Conservation (phyloP, 306 rosid species). For the Astragalus glycyphyllos region DNA sequence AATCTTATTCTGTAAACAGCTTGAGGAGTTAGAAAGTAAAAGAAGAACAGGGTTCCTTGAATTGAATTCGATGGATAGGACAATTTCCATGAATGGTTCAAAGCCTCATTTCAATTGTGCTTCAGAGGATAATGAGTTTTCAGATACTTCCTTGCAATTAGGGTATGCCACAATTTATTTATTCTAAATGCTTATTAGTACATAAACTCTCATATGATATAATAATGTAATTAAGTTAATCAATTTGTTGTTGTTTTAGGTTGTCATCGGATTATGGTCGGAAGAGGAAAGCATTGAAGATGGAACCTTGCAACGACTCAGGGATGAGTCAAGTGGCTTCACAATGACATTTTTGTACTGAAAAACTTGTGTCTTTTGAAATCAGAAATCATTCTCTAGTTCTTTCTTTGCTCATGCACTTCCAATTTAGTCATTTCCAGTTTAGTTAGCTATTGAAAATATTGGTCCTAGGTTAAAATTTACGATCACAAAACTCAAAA, state of each 20-base stretch:
- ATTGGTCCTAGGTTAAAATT: constrained; percentile 29
- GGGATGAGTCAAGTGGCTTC: constrained; percentile 74
- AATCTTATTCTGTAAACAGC: constrained; percentile 39
- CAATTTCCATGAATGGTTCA: constrained; percentile 35
- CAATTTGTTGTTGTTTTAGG: constrained; percentile 44
- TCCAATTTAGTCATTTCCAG: not conserved
- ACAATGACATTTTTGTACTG: constrained; percentile 43
- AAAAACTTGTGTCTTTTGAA: not conserved
- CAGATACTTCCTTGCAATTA: constrained; percentile 68
- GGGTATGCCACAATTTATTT: constrained; percentile 49
- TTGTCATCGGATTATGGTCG: constrained; percentile 51
- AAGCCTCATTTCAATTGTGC: constrained; percentile 40
- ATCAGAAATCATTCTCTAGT: not conserved
- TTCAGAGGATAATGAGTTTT: constrained; percentile 56
- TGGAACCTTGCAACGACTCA: constrained; percentile 49
- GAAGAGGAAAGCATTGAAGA: constrained; percentile 54
- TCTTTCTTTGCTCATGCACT: constrained; percentile 14
- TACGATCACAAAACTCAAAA: not conserved
- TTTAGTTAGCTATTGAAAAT: not conserved
- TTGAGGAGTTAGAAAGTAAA: constrained; percentile 49
- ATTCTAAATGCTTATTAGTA: too few species aligned
- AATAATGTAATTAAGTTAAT: not conserved
- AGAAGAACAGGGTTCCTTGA: constrained; percentile 44
- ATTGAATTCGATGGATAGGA: constrained; percentile 48
- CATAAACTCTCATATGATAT: too few species aligned